These are phyloP conservation scores for Tympanopsis confertula DNA, from an alignment of 2,329 filamentous ascomycete species.

Conservation along the genomic window DNA sequence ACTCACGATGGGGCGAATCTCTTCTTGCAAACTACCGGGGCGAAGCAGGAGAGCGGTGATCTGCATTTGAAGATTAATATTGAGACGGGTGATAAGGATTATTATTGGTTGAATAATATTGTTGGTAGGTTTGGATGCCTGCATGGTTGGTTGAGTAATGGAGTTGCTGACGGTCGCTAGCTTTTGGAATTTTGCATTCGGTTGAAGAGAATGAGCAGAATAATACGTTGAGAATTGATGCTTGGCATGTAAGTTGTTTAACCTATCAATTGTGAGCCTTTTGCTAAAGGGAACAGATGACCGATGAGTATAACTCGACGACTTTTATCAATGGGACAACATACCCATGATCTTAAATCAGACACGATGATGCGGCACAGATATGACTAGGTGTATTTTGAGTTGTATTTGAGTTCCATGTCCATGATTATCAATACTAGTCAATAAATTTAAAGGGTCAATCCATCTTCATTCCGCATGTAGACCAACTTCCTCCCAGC, in stretches of 20 bases:
- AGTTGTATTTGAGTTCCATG: too few relatives aligned
- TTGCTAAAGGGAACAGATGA: too few relatives aligned
- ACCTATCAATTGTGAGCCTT: too few relatives aligned
- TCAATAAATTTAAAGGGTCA: too few relatives aligned
- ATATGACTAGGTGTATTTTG: too few relatives aligned
- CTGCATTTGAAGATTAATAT: conserved; percentile 12
- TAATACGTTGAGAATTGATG: conserved; percentile 10
- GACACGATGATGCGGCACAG: too few relatives aligned
- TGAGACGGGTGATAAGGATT: conserved; percentile 13
- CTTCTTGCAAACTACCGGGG: conserved; percentile 15
- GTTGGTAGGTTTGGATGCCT: conserved; percentile 10
- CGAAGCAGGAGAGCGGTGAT: conserved; percentile 10
- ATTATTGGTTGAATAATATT: conserved; percentile 18
- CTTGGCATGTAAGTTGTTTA: conserved; percentile 14
- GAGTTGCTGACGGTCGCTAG: conserved; percentile 4
- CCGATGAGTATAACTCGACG: too few relatives aligned
- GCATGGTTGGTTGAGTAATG: conserved; percentile 8
- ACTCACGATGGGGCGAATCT: conserved; percentile 17
- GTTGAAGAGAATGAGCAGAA: background rate
- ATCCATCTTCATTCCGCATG: too few relatives aligned
- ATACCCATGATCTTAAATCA: too few relatives aligned
- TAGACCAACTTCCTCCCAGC: too few relatives aligned
- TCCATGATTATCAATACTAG: too few relatives aligned
- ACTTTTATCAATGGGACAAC: too few relatives aligned
- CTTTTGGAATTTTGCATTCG: background rate